Conservation (phyloP, 2,329 filamentous ascomycete species). For the Leptographium wingfieldii region DNA sequence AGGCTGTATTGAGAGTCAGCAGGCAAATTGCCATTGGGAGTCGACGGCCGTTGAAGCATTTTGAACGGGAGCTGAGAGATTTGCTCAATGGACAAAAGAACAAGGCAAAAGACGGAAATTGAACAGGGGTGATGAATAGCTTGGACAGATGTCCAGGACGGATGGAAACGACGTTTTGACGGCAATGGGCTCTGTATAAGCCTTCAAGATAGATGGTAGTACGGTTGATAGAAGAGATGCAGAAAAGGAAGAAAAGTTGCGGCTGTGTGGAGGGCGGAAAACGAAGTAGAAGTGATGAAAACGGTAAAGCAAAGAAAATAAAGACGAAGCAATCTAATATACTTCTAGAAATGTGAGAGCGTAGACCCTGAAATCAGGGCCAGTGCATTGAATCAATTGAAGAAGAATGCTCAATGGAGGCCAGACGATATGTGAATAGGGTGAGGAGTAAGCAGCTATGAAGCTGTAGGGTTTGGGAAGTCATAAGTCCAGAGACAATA, state of each 20-base stretch:
- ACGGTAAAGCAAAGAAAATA: neutral
- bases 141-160: too few relatives aligned
- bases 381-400: neutral
- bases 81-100: neutral
- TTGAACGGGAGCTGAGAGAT: neutral
- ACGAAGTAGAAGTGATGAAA: neutral
- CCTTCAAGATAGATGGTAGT: neutral
- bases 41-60: neutral
- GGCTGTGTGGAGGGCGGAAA: neutral
- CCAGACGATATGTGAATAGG: neutral
- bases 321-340: neutral
- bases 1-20: conserved; percentile 35
- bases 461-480: neutral
- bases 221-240: neutral
- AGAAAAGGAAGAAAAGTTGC: neutral
- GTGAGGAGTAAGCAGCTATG: neutral
- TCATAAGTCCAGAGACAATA: too few relatives aligned
- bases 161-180: neutral
- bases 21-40: neutral
- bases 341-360: neutral
- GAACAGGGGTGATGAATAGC: neutral
- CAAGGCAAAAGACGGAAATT: neutral
- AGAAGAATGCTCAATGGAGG: neutral
- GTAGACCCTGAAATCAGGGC: neutral
- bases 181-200: neutral